Evolutionary conservation across 1,284 basidiomycete species (phyloP).

Genomic region (Cryptococcus jaspeensis): DNA sequence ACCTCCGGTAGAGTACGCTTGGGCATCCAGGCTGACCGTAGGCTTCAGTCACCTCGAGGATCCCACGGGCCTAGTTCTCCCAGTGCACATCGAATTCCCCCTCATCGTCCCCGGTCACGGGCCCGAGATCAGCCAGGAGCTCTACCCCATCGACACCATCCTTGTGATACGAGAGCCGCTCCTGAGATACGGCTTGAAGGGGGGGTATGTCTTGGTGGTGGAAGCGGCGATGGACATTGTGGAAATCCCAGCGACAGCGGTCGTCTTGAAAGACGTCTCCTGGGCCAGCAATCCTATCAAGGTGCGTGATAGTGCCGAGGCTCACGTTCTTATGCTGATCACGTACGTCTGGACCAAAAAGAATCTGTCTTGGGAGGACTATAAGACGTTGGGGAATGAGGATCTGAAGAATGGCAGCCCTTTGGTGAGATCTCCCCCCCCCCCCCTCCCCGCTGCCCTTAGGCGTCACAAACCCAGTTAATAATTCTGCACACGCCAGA

Average conservation of each 20-base stretch:
- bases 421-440: no score
- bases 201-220: background rate
- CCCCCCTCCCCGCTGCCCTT: no score
- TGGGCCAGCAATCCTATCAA: background rate
- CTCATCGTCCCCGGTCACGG: background rate
- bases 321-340: no score
- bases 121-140: background rate
- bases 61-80: background rate
- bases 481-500: no score
- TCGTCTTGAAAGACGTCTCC: background rate
- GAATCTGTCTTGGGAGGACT: conserved; percentile 3
- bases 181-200: background rate
- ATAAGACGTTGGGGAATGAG: background rate
- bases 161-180: conserved; percentile 7
- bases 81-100: background rate
- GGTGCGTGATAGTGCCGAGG: no score
- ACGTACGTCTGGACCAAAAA: no score
- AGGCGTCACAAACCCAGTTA: no score
- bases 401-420: background rate
- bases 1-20: no score
- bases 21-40: no score
- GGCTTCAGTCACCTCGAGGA: conserved; percentile 6
- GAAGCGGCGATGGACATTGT: conserved; percentile 5
- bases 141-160: conserved; percentile 6
- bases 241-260: background rate